Percentiles rank a stretch among this genome's conserved stretches.
phyloP scores from a whole-genome alignment of 331 rosid species.

The Dryas integrifolia region DNA sequence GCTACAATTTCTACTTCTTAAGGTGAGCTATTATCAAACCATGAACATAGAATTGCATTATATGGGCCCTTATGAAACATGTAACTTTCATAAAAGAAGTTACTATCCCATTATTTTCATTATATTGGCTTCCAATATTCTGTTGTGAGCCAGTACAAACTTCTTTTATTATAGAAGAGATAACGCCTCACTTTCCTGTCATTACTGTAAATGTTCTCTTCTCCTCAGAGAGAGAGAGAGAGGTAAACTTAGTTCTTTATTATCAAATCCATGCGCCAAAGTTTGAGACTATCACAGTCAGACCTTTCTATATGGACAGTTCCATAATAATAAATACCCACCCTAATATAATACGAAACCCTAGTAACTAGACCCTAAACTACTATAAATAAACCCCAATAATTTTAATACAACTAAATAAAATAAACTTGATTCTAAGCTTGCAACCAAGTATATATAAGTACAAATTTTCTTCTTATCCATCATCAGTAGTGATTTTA shows the following conservation, averaged over 20 bases:
- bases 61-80: not conserved
- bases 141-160: too few species aligned
- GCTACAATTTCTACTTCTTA: not conserved
- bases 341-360: not conserved
- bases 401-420: too few species aligned
- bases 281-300: too few species aligned
- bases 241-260: too few species aligned
- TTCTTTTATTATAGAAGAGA: too few species aligned
- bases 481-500: constrained; percentile 1
- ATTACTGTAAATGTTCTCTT: not conserved
- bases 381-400: not conserved
- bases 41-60: not conserved
- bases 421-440: not conserved
- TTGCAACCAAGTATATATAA: not conserved
- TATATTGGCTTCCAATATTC: not conserved
- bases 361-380: not conserved
- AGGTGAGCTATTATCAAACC: not conserved
- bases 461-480: not conserved
- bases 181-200: not conserved
- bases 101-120: not conserved
- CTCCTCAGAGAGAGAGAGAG: too few species aligned
- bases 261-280: too few species aligned
- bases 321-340: not conserved
- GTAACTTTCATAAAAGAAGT: not conserved
- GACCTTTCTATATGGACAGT: not conserved